phyloP scores from a whole-genome alignment of 352 stramenopile genomes.

The Phytopythium kandeliae region DNA sequence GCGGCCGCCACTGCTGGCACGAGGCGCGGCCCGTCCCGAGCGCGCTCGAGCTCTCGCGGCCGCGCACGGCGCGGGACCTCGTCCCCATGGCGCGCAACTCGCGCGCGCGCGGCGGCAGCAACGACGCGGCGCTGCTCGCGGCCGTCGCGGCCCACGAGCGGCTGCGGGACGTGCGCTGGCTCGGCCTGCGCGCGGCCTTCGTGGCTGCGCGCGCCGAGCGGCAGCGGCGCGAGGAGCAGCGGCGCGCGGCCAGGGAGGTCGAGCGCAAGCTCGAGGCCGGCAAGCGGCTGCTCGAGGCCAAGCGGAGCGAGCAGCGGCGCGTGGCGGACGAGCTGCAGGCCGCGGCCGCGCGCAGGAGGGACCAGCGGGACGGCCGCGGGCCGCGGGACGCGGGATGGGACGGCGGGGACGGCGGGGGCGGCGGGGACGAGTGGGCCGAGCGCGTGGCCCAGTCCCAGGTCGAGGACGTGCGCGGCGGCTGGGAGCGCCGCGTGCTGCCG shows the following conservation, averaged over 20 bases:
- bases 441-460: constrained; percentile 39
- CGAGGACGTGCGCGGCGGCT: constrained; percentile 38
- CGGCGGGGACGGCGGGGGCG: not conserved
- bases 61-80: constrained; percentile 46
- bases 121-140: constrained; percentile 42
- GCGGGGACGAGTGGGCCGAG: constrained; percentile 43
- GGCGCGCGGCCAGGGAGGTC: constrained; percentile 52
- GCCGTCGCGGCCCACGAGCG: constrained; percentile 46
- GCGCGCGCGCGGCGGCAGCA: constrained; percentile 18
- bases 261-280: constrained; percentile 62
- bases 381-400: constrained; percentile 3
- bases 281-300: constrained; percentile 45
- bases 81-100: constrained; percentile 48
- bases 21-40: constrained; percentile 22
- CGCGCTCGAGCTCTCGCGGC: constrained; percentile 33
- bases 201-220: constrained; percentile 36
- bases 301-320: constrained; percentile 56
- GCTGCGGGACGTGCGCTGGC: constrained; percentile 35
- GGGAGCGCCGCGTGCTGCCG: constrained; percentile 55
- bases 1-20: constrained; percentile 68
- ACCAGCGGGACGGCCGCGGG: constrained; percentile 18
- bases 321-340: constrained; percentile 45
- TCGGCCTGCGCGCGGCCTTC: constrained; percentile 32
- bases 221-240: constrained; percentile 38
- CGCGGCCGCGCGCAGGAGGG: constrained; percentile 18